Conservation (phyloP, 2,329 filamentous ascomycete genomes). For the Venturia effusa region DNA sequence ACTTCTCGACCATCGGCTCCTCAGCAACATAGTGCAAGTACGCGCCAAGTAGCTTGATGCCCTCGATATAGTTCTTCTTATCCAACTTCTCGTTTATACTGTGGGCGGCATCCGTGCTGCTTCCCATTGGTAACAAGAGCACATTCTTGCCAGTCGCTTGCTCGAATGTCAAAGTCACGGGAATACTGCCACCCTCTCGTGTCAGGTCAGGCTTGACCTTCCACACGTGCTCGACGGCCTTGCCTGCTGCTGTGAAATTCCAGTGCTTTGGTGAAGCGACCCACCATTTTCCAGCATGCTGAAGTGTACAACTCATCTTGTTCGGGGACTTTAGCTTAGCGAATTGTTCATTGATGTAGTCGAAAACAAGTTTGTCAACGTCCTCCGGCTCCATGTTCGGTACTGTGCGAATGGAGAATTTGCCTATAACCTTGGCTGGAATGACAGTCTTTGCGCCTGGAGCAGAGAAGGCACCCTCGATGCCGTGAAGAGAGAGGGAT, state of each 20-base stretch:
- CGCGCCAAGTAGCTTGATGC: constrained; percentile 86
- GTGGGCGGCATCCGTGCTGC: constrained; percentile 90
- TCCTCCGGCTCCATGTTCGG: constrained; percentile 92
- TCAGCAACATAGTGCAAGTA: constrained; percentile 95
- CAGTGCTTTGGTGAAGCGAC: constrained; percentile 95
- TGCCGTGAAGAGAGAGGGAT: constrained; percentile 83
- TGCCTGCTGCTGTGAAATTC: constrained; percentile 92
- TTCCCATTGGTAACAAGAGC: constrained; percentile 89
- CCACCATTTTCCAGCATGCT: constrained; percentile 98
- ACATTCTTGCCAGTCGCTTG: constrained; percentile 98
- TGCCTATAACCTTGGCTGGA: constrained; percentile 92
- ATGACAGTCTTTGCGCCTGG: constrained; percentile 98
- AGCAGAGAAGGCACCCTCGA: constrained; percentile 89
- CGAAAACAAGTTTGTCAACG: constrained; percentile 76
- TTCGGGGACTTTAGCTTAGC: constrained; percentile 88
- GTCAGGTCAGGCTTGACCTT: constrained; percentile 90
- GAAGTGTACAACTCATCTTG: constrained; percentile 65
- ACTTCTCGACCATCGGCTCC: constrained; percentile 49
- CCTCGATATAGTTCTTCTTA: constrained; percentile 95
- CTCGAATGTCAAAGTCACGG: constrained; percentile 94
- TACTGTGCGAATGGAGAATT: constrained; percentile 96
- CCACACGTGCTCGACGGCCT: constrained; percentile 94
- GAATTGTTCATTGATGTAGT: constrained; percentile 75
- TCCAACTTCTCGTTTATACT: constrained; percentile 99
- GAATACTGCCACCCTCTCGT: constrained; percentile 92